Evolutionary conservation across 805 yeast species (phyloP).

Genomic region (Saccharomycopsis fodiens): DNA sequence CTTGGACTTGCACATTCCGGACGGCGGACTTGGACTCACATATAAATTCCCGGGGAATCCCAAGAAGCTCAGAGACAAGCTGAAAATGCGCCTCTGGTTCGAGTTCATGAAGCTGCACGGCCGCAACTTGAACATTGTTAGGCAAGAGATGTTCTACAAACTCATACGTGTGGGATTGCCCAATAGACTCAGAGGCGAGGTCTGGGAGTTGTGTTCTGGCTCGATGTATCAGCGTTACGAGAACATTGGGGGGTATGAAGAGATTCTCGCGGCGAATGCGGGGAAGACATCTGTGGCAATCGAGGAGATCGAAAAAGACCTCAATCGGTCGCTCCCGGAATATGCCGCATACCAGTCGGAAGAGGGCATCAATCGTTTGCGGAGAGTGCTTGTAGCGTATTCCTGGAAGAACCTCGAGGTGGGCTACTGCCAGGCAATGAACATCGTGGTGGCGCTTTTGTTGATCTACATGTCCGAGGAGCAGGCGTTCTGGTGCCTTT

Average conservation of each 20-base stretch:
- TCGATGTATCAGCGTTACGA: conserved; percentile 68
- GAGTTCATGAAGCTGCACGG: conserved; percentile 83
- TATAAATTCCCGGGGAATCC: conserved; percentile 91
- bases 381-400: conserved; percentile 87
- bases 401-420: conserved; percentile 96
- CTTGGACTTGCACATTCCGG: conserved; percentile 44
- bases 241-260: conserved; percentile 50
- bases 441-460: conserved; percentile 77
- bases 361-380: conserved; percentile 77
- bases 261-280: conserved; percentile 50
- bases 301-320: conserved; percentile 94
- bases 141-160: conserved; percentile 71
- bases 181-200: conserved; percentile 88
- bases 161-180: conserved; percentile 88
- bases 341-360: conserved; percentile 85
- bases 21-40: conserved; percentile 78
- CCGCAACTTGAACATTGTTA: conserved; percentile 66
- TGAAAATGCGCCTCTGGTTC: conserved; percentile 89
- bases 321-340: conserved; percentile 91
- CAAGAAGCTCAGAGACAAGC: conserved; percentile 63
- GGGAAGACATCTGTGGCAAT: conserved; percentile 73
- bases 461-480: conserved; percentile 88
- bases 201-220: conserved; percentile 92
- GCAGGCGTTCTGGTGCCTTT: conserved; percentile 92
- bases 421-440: conserved; percentile 99